phyloP scores from a whole-genome alignment of 164 flowering plant genomes.

The Saururus chinensis region DNA sequence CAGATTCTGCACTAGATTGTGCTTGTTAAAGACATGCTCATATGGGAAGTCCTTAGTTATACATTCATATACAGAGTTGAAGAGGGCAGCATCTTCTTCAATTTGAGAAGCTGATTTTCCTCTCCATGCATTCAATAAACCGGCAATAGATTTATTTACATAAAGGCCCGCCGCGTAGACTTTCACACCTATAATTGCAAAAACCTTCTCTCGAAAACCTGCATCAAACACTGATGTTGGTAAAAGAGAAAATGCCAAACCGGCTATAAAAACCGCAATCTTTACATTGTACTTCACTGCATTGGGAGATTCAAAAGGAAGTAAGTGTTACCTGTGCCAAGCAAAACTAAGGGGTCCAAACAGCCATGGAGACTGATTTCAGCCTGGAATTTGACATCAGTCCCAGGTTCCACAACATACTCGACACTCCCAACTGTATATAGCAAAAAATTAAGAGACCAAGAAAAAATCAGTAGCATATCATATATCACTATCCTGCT shows the following conservation, averaged over 20 bases:
- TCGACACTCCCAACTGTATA: conserved; percentile 44
- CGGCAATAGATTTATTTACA: conserved; percentile 24
- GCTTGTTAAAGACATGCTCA: background rate
- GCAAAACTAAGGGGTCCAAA: conserved; percentile 46
- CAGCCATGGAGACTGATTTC: conserved; percentile 56
- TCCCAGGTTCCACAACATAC: conserved; percentile 48
- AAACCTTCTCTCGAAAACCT: conserved; percentile 84
- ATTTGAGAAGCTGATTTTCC: conserved; percentile 39
- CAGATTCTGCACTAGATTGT: background rate
- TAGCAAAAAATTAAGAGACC: background rate
- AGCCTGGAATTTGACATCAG: conserved; percentile 61
- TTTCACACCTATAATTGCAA: conserved; percentile 82
- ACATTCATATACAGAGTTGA: conserved; percentile 47
- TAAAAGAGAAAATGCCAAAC: background rate
- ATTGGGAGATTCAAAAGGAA: background rate
- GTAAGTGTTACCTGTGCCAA: conserved; percentile 56
- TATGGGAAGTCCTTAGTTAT: conserved; percentile 4
- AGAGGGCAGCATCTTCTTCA: conserved; percentile 34
- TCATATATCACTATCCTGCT: too few species aligned
- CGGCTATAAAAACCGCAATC: too few species aligned
- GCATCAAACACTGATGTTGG: conserved; percentile 5
- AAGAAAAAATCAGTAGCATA: background rate
- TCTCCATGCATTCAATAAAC: conserved; percentile 33
- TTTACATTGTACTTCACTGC: background rate
- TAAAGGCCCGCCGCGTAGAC: conserved; percentile 84